Evolutionary conservation across 257 asterid species (phyloP).

Genomic region (Ilex aquifolium): DNA sequence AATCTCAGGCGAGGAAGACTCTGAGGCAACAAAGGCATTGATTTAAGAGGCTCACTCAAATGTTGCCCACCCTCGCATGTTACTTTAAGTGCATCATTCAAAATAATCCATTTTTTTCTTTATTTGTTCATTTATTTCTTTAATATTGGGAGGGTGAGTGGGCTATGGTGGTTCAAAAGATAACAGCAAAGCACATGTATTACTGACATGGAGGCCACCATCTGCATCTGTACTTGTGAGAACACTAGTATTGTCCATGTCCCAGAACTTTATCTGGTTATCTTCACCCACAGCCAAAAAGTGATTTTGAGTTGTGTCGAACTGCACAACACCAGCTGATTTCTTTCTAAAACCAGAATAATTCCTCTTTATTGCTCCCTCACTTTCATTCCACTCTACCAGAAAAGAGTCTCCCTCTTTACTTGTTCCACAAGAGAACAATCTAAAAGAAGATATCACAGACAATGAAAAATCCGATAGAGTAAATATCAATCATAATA

Average conservation of each 20-base stretch:
- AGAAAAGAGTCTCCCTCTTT: slow-evolving; percentile 94
- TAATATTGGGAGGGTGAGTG: no score
- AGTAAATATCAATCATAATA: not conserved
- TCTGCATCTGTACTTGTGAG: slow-evolving; percentile 73
- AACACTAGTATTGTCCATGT: slow-evolving; percentile 74
- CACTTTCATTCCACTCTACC: slow-evolving; percentile 99
- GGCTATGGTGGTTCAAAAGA: no score
- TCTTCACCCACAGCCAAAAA: slow-evolving; percentile 97
- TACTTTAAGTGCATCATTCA: no score
- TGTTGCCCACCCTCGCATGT: no score
- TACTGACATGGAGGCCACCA: slow-evolving; percentile 89
- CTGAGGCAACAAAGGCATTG: slow-evolving; percentile 33
- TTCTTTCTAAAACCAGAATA: slow-evolving; percentile 49
- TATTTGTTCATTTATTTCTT: no score
- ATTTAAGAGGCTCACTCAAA: no score
- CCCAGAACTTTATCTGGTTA: slow-evolving; percentile 93
- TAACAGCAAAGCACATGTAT: not conserved
- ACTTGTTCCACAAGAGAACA: slow-evolving; percentile 98
- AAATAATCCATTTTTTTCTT: no score
- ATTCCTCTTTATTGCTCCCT: slow-evolving; percentile 25
- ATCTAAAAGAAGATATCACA: slow-evolving; percentile 31
- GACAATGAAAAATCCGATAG: slow-evolving; percentile 7
- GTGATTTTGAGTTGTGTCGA: slow-evolving; percentile 89
- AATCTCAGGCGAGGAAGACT: slow-evolving; percentile 84
- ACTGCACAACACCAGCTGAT: slow-evolving; percentile 78